phyloP scores from a whole-genome alignment of 176 grass and related monocot species.

The Melocanna baccifera region DNA sequence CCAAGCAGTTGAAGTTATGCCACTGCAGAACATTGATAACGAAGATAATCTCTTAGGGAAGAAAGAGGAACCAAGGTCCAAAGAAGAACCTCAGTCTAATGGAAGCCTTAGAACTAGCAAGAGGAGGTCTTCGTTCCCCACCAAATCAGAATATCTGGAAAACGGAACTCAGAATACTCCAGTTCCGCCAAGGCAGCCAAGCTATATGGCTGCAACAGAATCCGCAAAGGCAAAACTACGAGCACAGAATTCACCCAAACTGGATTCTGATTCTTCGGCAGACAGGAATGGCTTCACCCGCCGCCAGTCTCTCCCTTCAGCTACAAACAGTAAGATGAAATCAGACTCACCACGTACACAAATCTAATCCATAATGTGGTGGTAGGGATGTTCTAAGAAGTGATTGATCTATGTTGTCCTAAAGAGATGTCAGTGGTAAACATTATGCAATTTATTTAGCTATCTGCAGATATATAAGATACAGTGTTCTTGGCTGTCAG shows the following conservation, averaged over 20 bases:
- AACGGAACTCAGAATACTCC: conserved; percentile 42
- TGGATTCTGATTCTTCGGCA: conserved; percentile 53
- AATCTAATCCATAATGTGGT: conserved; percentile 30
- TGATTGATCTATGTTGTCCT: conserved; percentile 37
- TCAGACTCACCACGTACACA: conserved; percentile 36
- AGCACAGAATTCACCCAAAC: conserved; percentile 59
- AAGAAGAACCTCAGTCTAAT: conserved; percentile 44
- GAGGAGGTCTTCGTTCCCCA: conserved; percentile 70
- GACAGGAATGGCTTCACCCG: conserved; percentile 58
- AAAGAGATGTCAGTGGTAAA: conserved; percentile 44
- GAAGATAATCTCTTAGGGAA: conserved; percentile 36
- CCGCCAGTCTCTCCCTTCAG: conserved; percentile 78
- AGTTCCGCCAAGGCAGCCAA: conserved; percentile 58
- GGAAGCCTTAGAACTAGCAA: conserved; percentile 62
- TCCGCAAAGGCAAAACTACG: conserved; percentile 78
- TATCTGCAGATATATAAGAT: not conserved
- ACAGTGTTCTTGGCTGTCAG: not conserved
- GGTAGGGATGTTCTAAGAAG: conserved; percentile 36
- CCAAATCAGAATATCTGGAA: conserved; percentile 63
- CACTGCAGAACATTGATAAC: conserved; percentile 41
- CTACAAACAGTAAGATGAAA: conserved; percentile 59
- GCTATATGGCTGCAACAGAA: conserved; percentile 85
- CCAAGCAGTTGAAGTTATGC: conserved; percentile 45
- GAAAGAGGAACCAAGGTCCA: conserved; percentile 50
- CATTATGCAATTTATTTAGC: not conserved